phyloP scores from a whole-genome alignment of 1,284 basidiomycete genomes.

The Cutaneotrichosporon arboriforme region DNA sequence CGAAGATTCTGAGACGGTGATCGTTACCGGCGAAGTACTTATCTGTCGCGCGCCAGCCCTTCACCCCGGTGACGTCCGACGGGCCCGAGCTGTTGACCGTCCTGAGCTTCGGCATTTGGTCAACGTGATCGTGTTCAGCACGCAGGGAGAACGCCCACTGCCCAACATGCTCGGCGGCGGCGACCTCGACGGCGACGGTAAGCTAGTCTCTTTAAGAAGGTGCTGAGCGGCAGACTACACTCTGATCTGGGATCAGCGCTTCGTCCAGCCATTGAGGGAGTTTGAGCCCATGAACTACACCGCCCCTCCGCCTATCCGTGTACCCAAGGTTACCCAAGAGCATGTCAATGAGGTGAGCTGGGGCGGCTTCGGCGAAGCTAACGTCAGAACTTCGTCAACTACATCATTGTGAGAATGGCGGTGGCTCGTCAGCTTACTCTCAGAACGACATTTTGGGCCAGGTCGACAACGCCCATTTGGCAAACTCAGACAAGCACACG shows the following conservation, averaged over 20 bases:
- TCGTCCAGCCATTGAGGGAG: conserved; percentile 31
- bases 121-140: conserved; percentile 48
- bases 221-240: conserved; percentile 34
- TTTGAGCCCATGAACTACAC: conserved; percentile 44
- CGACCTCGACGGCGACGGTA: conserved; percentile 46
- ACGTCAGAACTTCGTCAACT: conserved; percentile 42
- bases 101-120: conserved; percentile 41
- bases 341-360: conserved; percentile 41
- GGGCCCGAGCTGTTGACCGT: conserved; percentile 36
- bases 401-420: conserved; percentile 29
- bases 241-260: conserved; percentile 46
- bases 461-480: conserved; percentile 45
- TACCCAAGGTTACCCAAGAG: conserved; percentile 35
- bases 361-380: not conserved
- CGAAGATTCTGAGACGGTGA: conserved; percentile 19
- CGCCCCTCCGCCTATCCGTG: conserved; percentile 30
- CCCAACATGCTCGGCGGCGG: conserved; percentile 48
- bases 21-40: conserved; percentile 37
- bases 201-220: not conserved
- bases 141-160: conserved; percentile 37
- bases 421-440: not conserved
- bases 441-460: conserved; percentile 46
- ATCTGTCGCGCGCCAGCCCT: conserved; percentile 46
- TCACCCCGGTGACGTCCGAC: conserved; percentile 43
- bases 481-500: conserved; percentile 29